Evolutionary conservation across 345 rosid species (phyloP).

Genomic region (Crucihimalaya himalaica): DNA sequence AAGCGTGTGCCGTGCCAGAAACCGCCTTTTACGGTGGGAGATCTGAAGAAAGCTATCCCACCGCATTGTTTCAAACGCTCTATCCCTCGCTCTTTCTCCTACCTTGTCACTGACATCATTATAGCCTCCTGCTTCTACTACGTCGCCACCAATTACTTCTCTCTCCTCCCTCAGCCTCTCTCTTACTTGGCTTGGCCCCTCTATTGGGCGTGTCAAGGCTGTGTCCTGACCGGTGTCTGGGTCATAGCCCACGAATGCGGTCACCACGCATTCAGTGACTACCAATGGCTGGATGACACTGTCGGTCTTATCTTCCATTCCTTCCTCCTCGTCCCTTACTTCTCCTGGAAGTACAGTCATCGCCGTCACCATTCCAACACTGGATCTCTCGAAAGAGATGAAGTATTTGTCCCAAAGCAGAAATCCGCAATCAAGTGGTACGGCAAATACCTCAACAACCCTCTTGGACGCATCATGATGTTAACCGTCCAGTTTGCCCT

Average conservation of each 20-base stretch:
- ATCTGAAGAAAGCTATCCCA: slow-evolving; percentile 84
- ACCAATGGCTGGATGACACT: slow-evolving; percentile 82
- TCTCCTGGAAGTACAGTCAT: slow-evolving; percentile 92
- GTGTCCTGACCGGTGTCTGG: slow-evolving; percentile 77
- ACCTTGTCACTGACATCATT: slow-evolving; percentile 55
- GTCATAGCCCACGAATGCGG: slow-evolving; percentile 95
- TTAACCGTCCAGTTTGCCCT: slow-evolving; percentile 57
- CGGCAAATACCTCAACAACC: slow-evolving; percentile 72
- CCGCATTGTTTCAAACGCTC: slow-evolving; percentile 89
- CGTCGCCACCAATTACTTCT: slow-evolving; percentile 58
- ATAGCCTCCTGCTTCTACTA: slow-evolving; percentile 59
- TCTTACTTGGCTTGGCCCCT: slow-evolving; percentile 72
- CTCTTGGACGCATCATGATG: slow-evolving; percentile 57
- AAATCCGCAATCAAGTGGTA: slow-evolving; percentile 55
- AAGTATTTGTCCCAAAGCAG: slow-evolving; percentile 82
- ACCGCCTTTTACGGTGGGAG: slow-evolving; percentile 73
- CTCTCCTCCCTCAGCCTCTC: slow-evolving; percentile 57
- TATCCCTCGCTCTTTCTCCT: slow-evolving; percentile 74
- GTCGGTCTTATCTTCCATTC: slow-evolving; percentile 90
- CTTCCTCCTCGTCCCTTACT: slow-evolving; percentile 79
- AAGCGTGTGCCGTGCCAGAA: slow-evolving; percentile 63
- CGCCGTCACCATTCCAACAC: slow-evolving; percentile 96
- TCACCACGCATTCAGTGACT: slow-evolving; percentile 93
- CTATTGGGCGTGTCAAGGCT: slow-evolving; percentile 85
- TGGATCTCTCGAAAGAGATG: slow-evolving; percentile 77